Conservation (phyloP, 306 rosid genomes). For the Corylus americana region DNA sequence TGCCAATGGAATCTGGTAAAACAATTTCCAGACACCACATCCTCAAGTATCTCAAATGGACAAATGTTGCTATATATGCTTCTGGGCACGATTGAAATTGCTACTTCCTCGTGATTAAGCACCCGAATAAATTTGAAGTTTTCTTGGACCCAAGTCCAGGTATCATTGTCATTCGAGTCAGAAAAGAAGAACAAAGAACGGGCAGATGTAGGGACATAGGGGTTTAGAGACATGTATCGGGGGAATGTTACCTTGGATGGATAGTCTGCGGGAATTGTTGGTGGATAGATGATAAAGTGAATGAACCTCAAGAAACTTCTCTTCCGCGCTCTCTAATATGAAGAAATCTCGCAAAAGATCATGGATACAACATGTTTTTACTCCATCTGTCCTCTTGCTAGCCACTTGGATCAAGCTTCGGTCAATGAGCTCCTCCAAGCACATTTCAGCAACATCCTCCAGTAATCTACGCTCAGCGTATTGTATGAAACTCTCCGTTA, state of each 20-base stretch:
- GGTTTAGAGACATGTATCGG: too few relatives aligned
- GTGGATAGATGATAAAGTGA: not conserved
- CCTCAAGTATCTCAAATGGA: not conserved
- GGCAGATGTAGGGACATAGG: not conserved
- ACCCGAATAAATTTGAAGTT: not conserved
- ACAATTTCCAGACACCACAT: not conserved
- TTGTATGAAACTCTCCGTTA: not conserved
- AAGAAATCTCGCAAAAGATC: not conserved
- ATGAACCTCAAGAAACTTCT: not conserved
- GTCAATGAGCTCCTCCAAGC: not conserved
- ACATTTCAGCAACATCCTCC: not conserved
- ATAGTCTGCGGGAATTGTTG: not conserved
- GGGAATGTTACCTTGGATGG: not conserved
- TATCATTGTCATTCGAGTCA: not conserved
- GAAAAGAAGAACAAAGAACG: not conserved
- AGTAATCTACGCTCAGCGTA: accelerated
- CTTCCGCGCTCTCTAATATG: not conserved
- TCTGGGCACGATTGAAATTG: not conserved
- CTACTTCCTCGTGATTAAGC: not conserved
- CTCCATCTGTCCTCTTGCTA: not conserved
- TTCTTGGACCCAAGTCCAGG: not conserved
- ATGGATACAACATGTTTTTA: not conserved
- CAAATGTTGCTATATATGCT: not conserved
- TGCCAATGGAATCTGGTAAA: not conserved
- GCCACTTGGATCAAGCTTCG: not conserved